Base-by-base conservation (phyloP, 768 basidiomycete species). In the Xerocomellus intermedius region DNA sequence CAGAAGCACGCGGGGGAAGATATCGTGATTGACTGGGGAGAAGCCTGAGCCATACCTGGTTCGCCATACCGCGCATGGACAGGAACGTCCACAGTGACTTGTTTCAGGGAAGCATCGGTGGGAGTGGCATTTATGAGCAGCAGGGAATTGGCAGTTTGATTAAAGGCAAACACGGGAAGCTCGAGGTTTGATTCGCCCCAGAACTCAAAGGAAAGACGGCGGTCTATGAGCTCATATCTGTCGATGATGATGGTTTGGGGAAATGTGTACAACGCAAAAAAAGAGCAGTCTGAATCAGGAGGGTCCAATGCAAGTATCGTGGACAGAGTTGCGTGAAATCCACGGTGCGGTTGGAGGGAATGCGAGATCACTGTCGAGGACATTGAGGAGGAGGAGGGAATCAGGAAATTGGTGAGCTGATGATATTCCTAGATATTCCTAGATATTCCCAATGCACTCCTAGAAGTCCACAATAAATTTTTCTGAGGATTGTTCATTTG, bases 51-150 rank as follows among this genome's bases (percentile, higher is more conserved):
- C 12, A 49, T 37, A 14, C 49, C 42, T 37, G 73, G 75, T 42
- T 57, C 51, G 24, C 73, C 73, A 55, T 81, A 81, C 14, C 79
- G 75, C 17, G 71, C 72, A 58, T 81, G 79, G 39, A 81, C 50
- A 8, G 79, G 80, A 6, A 81, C 54, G 22, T 74, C 68, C 22
- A 77, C 49, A 0, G 55, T 41, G 19, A 63, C 42, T 22, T 47
- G 56, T 33, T 59, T 48, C 19, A 21, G 19, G 37, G 14, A 58
- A 41, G 53, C 42, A 53, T 36, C 32, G 39, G 51, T 14, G 3
- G 48, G 43, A 6, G 68, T 63, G 4, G 66, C 64, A 35, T 67
- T 64, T 41, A 79, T 24, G 38, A 77, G 66, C 30, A 77, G 57
- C 9, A 76, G 48, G 6, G 62, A 62, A 2, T 64, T 61, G 53